Base-by-base conservation (phyloP, 2,329 filamentous ascomycete species). In the Colletotrichum melonis region DNA sequence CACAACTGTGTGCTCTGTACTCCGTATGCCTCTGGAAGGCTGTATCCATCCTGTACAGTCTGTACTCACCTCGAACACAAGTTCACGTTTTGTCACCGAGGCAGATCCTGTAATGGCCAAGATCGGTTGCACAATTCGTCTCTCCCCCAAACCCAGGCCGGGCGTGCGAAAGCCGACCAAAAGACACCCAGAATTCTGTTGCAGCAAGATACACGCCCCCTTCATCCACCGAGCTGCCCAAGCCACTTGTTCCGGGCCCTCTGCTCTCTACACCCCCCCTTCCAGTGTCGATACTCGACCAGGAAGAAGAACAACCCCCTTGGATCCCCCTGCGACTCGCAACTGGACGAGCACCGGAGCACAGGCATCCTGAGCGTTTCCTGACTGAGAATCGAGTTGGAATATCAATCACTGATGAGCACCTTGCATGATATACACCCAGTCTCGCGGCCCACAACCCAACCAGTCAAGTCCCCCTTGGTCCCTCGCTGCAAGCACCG, bases 341-440 rank as follows among this genome's bases (percentile, higher is more conserved):
- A 71, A 60, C 67, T 73, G 71, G 49, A 62, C 67, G 56, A 73
- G 71, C 67, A 71, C 67, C 67, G 22, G 54, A 74, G 72, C 72
- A 72, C 68, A 63, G 69, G 72, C 72, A 72, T 72, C 63, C 52
- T 68, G 54, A 68, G 72, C 72, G 72, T 74, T 74, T 74, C 63
- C 35, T 72, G 58, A 49, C 62, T 62, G 72, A 63, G 56, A 72
- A 63, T 67, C 63, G 26, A 71, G 60, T 65, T 59, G 38, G 68
- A 72, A 68, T 63, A 74, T 68, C 69, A 72, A 72, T 74, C 63
- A 72, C 68, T 67, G 56, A 46, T 62, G 59, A 57, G 73, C 73
- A 76, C 73, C 76, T 74, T 74, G 75, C 75, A 76, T 76, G 74
- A 75, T 73, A 75, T 75, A 75, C 74, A 58, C 58, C 62, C 65